Evolutionary conservation across 2,329 filamentous ascomycete species (phyloP).

Genomic region (Macroventuria anomochaeta): DNA sequence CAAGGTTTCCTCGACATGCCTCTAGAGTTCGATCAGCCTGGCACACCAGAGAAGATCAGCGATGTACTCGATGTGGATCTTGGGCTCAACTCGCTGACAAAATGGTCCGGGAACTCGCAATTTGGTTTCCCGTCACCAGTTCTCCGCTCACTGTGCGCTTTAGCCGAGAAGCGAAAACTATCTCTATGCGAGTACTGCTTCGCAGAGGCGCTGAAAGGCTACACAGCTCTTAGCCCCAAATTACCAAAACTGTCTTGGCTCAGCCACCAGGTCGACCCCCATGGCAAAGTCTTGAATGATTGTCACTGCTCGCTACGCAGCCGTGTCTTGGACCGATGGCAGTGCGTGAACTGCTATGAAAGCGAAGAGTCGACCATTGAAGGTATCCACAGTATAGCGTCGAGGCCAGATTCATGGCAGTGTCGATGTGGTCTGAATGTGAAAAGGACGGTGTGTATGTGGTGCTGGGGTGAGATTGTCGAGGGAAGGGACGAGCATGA

Average conservation of each 20-base stretch:
- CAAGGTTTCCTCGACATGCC: constrained; percentile 42
- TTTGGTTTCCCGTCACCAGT: constrained; percentile 37
- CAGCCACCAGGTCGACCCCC: not conserved
- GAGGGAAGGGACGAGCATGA: not conserved
- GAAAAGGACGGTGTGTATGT: constrained; percentile 6
- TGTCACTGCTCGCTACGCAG: constrained; percentile 14
- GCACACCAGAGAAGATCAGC: constrained; percentile 32
- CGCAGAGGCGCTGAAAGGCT: not conserved
- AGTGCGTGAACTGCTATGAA: constrained; percentile 24
- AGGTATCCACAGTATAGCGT: not conserved
- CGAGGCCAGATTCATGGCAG: not conserved
- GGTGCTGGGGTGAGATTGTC: constrained; percentile 16
- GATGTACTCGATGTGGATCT: constrained; percentile 37
- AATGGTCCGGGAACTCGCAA: constrained; percentile 27
- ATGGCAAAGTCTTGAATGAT: not conserved
- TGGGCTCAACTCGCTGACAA: constrained; percentile 23
- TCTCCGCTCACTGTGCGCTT: constrained; percentile 31
- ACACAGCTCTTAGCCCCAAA: not conserved
- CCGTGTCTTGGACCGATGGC: constrained; percentile 23
- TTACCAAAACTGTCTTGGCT: constrained; percentile 8
- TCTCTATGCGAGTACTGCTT: constrained; percentile 20
- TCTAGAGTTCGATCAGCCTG: constrained; percentile 24
- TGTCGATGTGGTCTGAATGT: constrained; percentile 4
- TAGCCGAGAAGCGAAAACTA: constrained; percentile 31
- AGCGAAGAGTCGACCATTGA: constrained; percentile 6